Percentiles rank a stretch among this genome's conserved stretches.
Evolutionary conservation across 257 asterid species (phyloP).

Genomic region (Scutellaria minor): DNA sequence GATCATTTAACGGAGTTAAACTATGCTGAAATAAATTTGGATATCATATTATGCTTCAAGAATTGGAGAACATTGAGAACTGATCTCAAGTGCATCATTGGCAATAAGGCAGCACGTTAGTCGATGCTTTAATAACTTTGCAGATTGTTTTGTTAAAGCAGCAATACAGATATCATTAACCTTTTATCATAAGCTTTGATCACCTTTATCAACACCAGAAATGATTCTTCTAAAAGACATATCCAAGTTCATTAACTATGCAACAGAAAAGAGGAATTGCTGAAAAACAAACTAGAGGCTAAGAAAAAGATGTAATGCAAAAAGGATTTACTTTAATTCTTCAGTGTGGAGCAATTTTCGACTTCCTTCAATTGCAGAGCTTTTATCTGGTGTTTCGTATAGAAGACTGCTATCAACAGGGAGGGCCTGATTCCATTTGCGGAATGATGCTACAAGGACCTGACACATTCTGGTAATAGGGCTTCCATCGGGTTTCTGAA

Average conservation of each 20-base stretch:
- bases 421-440: conserved; percentile 59
- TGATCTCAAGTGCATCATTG: conserved; percentile 13
- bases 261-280: not conserved
- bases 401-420: conserved; percentile 78
- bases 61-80: not conserved
- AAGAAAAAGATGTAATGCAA: conserved; percentile 9
- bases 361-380: conserved; percentile 93
- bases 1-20: not conserved
- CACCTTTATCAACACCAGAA: not conserved
- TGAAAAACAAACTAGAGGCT: not conserved
- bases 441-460: conserved; percentile 81
- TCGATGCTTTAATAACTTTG: conserved; percentile 8
- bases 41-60: conserved; percentile 12
- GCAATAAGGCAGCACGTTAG: conserved; percentile 10
- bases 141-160: not conserved
- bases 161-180: conserved; percentile 4
- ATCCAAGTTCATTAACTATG: not conserved
- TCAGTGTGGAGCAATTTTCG: conserved; percentile 85
- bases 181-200: not conserved
- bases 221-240: conserved; percentile 1
- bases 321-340: conserved; percentile 59
- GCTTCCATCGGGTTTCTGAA: conserved; percentile 98
- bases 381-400: conserved; percentile 74
- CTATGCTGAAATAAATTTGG: not conserved
- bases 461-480: conserved; percentile 94